phyloP scores from a whole-genome alignment of 2,329 filamentous ascomycete genomes.

The Botrytis hyacinthi region DNA sequence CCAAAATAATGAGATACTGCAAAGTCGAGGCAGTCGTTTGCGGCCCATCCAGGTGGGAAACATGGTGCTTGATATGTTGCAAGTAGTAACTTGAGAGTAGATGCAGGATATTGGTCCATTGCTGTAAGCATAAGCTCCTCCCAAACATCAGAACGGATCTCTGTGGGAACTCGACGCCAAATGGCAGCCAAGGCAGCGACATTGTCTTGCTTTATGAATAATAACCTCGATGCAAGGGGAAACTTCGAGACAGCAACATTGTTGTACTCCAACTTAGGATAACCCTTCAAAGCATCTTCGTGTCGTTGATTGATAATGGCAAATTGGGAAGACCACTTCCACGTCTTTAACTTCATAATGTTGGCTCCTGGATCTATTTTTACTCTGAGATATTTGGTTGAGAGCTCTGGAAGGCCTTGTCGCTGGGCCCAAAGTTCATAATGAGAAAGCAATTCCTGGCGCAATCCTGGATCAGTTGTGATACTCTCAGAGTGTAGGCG shows the following conservation, averaged over 20 bases:
- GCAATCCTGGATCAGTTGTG: neutral
- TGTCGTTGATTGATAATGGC: slow-evolving; percentile 13
- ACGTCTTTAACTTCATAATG: neutral
- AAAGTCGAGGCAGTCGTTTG: slow-evolving; percentile 17
- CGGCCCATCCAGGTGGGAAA: slow-evolving; percentile 18
- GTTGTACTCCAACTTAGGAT: neutral
- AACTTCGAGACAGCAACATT: slow-evolving; percentile 2
- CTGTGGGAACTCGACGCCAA: slow-evolving; percentile 16
- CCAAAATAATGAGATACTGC: slow-evolving; percentile 20
- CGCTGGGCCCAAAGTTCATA: slow-evolving; percentile 11
- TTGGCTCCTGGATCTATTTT: neutral
- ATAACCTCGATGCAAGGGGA: neutral
- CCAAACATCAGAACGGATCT: slow-evolving; percentile 17
- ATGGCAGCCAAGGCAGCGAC: slow-evolving; percentile 4
- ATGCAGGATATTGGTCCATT: slow-evolving; percentile 15
- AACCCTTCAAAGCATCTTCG: slow-evolving; percentile 9
- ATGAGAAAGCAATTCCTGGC: slow-evolving; percentile 1
- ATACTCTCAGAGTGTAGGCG: neutral
- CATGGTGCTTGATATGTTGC: slow-evolving; percentile 16
- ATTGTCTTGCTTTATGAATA: slow-evolving; percentile 21
- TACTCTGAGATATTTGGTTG: slow-evolving; percentile 12
- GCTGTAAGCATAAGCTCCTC: slow-evolving; percentile 20
- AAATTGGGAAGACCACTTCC: slow-evolving; percentile 14
- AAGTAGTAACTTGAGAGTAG: slow-evolving; percentile 18
- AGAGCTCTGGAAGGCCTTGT: slow-evolving; percentile 1